Base-by-base conservation (phyloP, 2,329 filamentous ascomycete genomes). In the Colletotrichum siamense region DNA sequence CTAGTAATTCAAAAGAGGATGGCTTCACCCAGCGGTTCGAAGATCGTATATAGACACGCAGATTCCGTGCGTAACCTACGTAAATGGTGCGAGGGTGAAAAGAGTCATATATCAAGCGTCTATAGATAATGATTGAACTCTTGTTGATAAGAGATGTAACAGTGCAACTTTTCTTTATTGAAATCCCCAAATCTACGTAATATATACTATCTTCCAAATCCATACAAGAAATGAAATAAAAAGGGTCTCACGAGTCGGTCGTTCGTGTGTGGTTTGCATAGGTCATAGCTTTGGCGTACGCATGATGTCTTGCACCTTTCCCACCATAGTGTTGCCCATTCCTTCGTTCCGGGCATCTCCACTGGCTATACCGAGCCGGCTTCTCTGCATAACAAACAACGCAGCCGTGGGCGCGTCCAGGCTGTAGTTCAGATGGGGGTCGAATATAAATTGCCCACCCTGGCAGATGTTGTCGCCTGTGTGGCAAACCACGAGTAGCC, bases 391-490 rank as follows among this genome's bases (percentile, higher is more conserved):
- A 6, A 78, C 73, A 26, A 78, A 78, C 63, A 78, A 49, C 30
- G 77, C 77, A 5, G 77, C 77, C 63, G 77, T 75, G 44, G 77
- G 76, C 22, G 77, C 77, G 24, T 78, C 77, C 3, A 72, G 24
- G 64, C 76, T 77, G 30, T 78, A 78, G 22, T 78, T 71, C 15
- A 78, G 66, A 34, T 78, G 77, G 10, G 72, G 61, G 16, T 73
- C 70, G 15, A 71, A 30, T 44, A 77, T 65, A 34, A 69, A 64
- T 30, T 52, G 30, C 49, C 71, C 66, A n/a, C 75, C 75, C 72
- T 79, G 36, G 75, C 83, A 84, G 49, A 84, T 81, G 64, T 82
- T 76, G 73, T 83, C 82, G 8, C 79, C 81, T 6, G 65, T 49
- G 49, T 83, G 81, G 73, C 82, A 83, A 36, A 82, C 68, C 24